These are phyloP conservation scores for Lotus japonicus DNA, from an alignment of 306 rosid species.

Conservation along the genomic window DNA sequence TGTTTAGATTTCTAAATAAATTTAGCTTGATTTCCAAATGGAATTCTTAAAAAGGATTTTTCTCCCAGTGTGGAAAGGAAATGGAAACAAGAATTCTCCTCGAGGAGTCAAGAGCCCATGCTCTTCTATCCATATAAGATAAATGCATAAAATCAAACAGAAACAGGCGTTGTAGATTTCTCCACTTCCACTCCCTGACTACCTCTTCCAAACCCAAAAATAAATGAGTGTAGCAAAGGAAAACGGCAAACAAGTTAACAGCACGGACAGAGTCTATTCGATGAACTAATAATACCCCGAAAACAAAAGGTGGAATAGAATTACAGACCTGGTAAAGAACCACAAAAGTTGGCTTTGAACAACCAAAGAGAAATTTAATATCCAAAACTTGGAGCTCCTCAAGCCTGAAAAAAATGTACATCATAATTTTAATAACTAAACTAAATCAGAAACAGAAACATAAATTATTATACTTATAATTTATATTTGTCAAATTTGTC, in stretches of 20 bases:
- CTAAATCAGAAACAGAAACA: background rate
- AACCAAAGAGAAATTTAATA: constrained; percentile 90
- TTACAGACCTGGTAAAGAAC: constrained; percentile 86
- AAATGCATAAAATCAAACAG: no score
- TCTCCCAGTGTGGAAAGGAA: background rate
- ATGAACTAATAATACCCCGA: background rate
- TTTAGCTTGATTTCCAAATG: background rate
- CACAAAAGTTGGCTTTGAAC: constrained; percentile 93
- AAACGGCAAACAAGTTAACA: background rate
- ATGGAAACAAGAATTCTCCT: background rate
- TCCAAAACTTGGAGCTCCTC: constrained; percentile 99
- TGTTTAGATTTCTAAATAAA: background rate
- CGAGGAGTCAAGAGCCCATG: background rate
- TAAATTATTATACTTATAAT: no score
- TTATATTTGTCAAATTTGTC: background rate
- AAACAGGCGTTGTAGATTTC: background rate
- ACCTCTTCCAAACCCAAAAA: background rate
- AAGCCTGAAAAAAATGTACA: constrained; percentile 67
- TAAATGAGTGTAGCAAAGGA: background rate
- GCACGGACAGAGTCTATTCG: background rate
- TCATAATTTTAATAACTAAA: constrained; percentile 2
- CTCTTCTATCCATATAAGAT: background rate
- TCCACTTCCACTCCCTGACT: background rate
- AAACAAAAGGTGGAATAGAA: constrained; percentile 3
- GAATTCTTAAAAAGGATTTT: background rate